Evolutionary conservation across 192 early-diverging fungal genomes (phyloP).

Genomic region (Umbelopsis sp.): DNA sequence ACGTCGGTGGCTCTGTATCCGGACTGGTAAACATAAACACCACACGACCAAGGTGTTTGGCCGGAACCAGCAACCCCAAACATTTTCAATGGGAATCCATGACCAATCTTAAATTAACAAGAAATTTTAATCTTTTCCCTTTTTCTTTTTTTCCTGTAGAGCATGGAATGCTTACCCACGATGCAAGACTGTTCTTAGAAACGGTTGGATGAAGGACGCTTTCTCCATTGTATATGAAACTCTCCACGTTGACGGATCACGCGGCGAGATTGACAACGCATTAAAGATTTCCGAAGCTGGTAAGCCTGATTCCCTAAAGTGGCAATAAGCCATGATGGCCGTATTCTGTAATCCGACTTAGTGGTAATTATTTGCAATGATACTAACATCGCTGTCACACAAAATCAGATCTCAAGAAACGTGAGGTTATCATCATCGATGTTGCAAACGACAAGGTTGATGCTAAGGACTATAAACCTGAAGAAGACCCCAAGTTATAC

Average conservation of each 20-base stretch:
- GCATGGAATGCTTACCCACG: conserved; percentile 86
- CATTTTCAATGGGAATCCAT: too few relatives aligned
- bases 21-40: not conserved
- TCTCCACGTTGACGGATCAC: conserved; percentile 66
- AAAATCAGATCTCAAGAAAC: conserved; percentile 56
- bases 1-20: not conserved
- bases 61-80: not conserved
- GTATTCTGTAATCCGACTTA: conserved; percentile 1
- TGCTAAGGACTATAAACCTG: conserved; percentile 52
- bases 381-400: not conserved
- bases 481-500: conserved; percentile 68
- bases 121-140: too few relatives aligned
- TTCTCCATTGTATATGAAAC: conserved; percentile 78
- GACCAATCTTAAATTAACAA: too few relatives aligned
- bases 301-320: conserved; percentile 8
- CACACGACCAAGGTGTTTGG: not conserved
- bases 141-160: not conserved
- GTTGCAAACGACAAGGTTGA: conserved; percentile 66
- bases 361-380: not conserved
- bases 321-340: conserved; percentile 10
- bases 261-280: conserved; percentile 70
- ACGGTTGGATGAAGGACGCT: conserved; percentile 70
- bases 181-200: conserved; percentile 51
- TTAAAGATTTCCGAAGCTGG: conserved; percentile 33
- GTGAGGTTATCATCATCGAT: conserved; percentile 66